Conservation (phyloP, 805 yeast species). For the Grigorovia humatica region DNA sequence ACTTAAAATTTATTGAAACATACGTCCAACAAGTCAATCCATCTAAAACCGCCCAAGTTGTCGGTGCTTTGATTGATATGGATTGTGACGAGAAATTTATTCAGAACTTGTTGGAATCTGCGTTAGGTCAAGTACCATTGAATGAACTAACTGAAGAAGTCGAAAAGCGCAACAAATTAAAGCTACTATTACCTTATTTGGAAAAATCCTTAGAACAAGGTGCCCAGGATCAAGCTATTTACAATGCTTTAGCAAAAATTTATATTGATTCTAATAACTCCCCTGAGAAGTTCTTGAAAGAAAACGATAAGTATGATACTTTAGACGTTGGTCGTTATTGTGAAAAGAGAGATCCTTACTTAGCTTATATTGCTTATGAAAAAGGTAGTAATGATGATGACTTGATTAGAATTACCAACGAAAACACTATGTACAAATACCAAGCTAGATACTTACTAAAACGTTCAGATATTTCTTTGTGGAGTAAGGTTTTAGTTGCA, state of each 20-base stretch:
- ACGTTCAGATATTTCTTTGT: conserved; percentile 76
- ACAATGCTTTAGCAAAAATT: conserved; percentile 91
- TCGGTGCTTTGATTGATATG: conserved; percentile 92
- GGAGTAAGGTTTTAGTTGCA: conserved; percentile 66
- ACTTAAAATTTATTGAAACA: conserved; percentile 92
- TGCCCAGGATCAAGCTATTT: conserved; percentile 81
- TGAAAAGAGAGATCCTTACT: conserved; percentile 97
- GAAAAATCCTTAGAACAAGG: conserved; percentile 82
- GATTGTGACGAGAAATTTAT: conserved; percentile 92
- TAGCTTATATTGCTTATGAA: conserved; percentile 95
- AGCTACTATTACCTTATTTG: conserved; percentile 82
- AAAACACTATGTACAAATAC: conserved; percentile 95
- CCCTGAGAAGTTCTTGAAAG: conserved; percentile 92
- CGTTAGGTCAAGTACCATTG: conserved; percentile 89
- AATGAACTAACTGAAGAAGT: conserved; percentile 85
- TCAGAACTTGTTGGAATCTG: conserved; percentile 69
- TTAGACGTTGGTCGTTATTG: conserved; percentile 94
- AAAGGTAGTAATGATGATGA: conserved; percentile 90
- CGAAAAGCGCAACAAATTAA: conserved; percentile 90
- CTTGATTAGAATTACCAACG: conserved; percentile 84
- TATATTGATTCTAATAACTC: conserved; percentile 96
- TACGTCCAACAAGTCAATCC: conserved; percentile 98
- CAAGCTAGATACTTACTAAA: conserved; percentile 92
- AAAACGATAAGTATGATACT: conserved; percentile 85
- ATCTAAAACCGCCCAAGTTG: conserved; percentile 87